A percentile compares a stretch with the other conserved stretches of the same genome.
phyloP scores from a whole-genome alignment of 2,329 filamentous ascomycete species.

The Knufia fluminis region DNA sequence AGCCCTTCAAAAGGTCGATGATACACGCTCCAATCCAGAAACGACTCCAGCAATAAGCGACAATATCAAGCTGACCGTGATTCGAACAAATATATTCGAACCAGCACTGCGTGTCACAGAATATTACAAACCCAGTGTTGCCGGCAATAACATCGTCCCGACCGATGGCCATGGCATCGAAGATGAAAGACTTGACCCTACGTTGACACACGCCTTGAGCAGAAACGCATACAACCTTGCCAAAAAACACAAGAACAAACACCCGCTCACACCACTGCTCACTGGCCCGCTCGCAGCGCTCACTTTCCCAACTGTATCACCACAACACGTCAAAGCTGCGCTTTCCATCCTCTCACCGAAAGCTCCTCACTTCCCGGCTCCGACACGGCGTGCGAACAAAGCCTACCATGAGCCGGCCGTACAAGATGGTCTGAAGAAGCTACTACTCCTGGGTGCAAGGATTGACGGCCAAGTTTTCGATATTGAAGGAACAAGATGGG shows the following conservation, averaged over 20 bases:
- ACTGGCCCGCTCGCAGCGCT: constrained; percentile 72
- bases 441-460: constrained; percentile 76
- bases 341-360: constrained; percentile 68
- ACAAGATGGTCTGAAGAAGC: constrained; percentile 74
- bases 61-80: constrained; percentile 65
- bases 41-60: constrained; percentile 42
- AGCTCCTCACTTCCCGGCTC: constrained; percentile 64
- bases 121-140: constrained; percentile 54
- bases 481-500: constrained; percentile 58
- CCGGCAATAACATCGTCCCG: constrained; percentile 24
- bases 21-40: constrained; percentile 51
- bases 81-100: constrained; percentile 83
- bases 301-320: constrained; percentile 72
- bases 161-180: constrained; percentile 24
- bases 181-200: constrained; percentile 30
- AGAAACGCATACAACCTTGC: constrained; percentile 44
- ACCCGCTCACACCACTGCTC: constrained; percentile 65
- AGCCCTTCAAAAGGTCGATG: constrained; percentile 56
- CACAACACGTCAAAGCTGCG: constrained; percentile 71
- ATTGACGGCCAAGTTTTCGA: constrained; percentile 83
- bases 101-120: constrained; percentile 78
- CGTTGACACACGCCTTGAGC: constrained; percentile 52
- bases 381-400: constrained; percentile 64
- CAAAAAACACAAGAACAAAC: constrained; percentile 41
- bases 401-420: constrained; percentile 71